Conservation (phyloP, 768 basidiomycete species). For the Lentinula guzmanii region DNA sequence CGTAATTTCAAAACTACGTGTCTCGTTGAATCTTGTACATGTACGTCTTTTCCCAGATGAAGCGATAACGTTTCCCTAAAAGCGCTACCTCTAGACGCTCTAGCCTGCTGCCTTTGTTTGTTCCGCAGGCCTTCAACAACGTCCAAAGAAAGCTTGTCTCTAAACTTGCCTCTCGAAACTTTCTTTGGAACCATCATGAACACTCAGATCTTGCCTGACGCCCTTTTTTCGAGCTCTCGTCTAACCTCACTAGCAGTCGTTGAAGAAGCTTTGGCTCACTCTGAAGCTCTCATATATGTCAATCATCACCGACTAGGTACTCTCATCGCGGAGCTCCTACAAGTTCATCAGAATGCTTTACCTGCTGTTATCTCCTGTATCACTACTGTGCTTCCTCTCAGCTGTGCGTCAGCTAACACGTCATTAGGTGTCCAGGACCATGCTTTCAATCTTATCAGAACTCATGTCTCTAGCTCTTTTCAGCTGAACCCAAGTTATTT, state of each 20-base stretch:
- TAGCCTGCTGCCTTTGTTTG: not conserved
- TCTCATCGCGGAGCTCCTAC: not conserved
- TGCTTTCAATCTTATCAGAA: not conserved
- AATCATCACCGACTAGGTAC: not conserved
- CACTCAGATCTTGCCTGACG: not conserved
- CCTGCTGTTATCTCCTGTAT: slow-evolving; percentile 1
- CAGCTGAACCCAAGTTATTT: not conserved
- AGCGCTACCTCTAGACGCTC: not conserved
- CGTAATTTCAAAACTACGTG: not conserved
- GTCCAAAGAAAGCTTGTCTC: not conserved
- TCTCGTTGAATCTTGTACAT: not conserved
- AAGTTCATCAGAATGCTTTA: not conserved
- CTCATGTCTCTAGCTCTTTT: not conserved
- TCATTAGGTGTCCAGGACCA: not conserved
- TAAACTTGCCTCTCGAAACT: not conserved
- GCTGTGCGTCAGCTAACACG: not conserved
- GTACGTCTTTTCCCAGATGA: not conserved
- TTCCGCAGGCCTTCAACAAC: not conserved
- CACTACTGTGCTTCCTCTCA: not conserved
- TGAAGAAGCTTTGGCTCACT: not conserved
- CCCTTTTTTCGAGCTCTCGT: not conserved
- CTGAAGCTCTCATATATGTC: not conserved
- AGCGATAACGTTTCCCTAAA: not conserved
- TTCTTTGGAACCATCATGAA: not conserved
- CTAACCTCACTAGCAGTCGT: not conserved